Evolutionary conservation across 345 rosid species (phyloP).

Genomic region (Acer yangbiense): DNA sequence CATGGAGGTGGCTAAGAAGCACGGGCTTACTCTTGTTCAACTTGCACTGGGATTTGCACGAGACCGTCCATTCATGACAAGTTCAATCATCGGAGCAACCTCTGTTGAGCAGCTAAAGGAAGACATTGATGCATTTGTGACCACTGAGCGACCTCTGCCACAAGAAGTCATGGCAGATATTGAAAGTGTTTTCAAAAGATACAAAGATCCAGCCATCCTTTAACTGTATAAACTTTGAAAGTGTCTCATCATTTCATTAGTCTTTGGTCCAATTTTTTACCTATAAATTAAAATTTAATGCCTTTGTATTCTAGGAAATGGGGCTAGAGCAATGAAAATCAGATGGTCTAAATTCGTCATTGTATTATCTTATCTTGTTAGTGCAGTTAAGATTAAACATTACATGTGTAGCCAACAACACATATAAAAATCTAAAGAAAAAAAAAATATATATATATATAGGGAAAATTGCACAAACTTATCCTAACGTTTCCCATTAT

Average conservation of each 20-base stretch:
- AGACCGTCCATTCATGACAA: slow-evolving; percentile 79
- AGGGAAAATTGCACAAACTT: no score
- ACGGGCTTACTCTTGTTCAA: slow-evolving; percentile 71
- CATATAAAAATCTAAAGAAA: no score
- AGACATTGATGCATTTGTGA: slow-evolving; percentile 72
- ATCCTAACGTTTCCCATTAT: no score
- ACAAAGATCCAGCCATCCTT: slow-evolving; percentile 58
- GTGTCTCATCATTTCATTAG: neutral
- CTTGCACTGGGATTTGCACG: slow-evolving; percentile 77
- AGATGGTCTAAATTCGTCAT: no score
- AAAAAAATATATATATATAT: no score
- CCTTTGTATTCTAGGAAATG: neutral
- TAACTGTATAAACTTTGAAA: slow-evolving; percentile 12
- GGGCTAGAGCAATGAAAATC: neutral
- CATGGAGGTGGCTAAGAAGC: slow-evolving; percentile 67
- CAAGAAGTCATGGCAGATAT: slow-evolving; percentile 62
- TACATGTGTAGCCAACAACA: no score
- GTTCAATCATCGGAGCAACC: slow-evolving; percentile 83
- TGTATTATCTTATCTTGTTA: no score
- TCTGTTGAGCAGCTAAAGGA: slow-evolving; percentile 76
- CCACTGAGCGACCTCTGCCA: slow-evolving; percentile 63
- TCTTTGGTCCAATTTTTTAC: neutral
- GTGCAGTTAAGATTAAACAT: no score
- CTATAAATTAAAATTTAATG: no score
- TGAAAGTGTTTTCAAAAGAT: slow-evolving; percentile 64